Evolutionary conservation across 345 rosid genomes (phyloP), one percentile per base, ranked within the genome.

Genomic region (Citrus cavaleriei): DNA sequence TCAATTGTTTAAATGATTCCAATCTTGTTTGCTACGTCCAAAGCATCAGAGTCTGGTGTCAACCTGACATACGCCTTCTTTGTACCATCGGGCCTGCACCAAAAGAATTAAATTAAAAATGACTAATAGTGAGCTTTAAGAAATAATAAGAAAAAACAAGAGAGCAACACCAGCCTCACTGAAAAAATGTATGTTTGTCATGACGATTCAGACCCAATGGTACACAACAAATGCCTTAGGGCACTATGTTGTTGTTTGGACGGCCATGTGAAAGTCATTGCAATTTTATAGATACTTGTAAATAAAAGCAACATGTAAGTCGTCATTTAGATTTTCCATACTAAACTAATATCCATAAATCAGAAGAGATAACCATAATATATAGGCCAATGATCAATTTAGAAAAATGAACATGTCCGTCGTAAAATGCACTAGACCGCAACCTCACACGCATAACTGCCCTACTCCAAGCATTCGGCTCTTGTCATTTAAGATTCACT

Each of bases 1-100:
- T 18, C 2, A 49, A 34, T 66, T 21, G 25, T 7, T 88, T 88
- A 95, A 72, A 94, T 94, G 75, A 95, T 92, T 7, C 99, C 99
- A 59, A 95, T 95, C 83, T 95, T 95, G 92, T 94, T 95, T 27
- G 97, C 99, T n/a, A 93, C 97, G 63, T 92, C 99, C 91, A 95
- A 87, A 27, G 98, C 99, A 81, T 93, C 98, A 12, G 83, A 88
- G 75, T 95, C 99, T 6, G 98, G 97, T 7, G 96, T 91, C 91
- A 95, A 83, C 87, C 99, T 89, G 19, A 95, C 97, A 49, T 89
- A 92, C 3, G 99, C 98, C 86, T 92, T 94, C 92, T 95, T 95
- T 0, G 97, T 93, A 18, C 97, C 98, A 85, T 95, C 97, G 7
- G 98, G 99, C 94, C 97, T 91, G 90, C 22, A 69, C 28, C 51